A percentile compares a stretch with the other conserved stretches of the same genome.
Conservation (phyloP, 345 rosid species). For the Tarenaya hassleriana region DNA sequence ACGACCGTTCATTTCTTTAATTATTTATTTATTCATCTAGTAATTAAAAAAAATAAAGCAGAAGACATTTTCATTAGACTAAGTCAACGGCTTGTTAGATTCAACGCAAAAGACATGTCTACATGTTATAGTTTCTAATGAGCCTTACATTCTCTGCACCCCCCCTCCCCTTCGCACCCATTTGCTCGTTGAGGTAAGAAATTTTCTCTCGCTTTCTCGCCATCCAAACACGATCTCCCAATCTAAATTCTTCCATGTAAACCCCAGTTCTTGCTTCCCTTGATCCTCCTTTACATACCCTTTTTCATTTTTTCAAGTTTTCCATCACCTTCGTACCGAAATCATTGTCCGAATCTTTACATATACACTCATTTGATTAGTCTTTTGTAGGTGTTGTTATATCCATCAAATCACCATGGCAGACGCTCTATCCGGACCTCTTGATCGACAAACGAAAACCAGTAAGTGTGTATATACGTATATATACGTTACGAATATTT, state of each 20-base stretch:
- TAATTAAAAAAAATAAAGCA: constrained; percentile 11
- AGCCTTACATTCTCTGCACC: constrained; percentile 12
- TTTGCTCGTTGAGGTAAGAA: constrained; percentile 15
- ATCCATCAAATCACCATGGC: constrained; percentile 34
- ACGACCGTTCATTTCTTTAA: constrained; percentile 2
- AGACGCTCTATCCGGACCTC: constrained; percentile 29
- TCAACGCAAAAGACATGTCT: constrained; percentile 14
- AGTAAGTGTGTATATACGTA: constrained; percentile 15
- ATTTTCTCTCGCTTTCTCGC: neutral
- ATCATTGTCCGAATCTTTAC: too few relatives aligned
- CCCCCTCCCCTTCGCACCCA: constrained; percentile 3
- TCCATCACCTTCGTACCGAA: neutral
- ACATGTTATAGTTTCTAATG: constrained; percentile 20
- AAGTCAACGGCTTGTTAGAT: constrained; percentile 24
- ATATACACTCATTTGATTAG: constrained; percentile 2
- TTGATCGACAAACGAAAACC: constrained; percentile 25
- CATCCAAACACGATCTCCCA: neutral
- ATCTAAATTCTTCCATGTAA: constrained; percentile 3
- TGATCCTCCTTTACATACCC: neutral
- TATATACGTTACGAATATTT: too few relatives aligned
- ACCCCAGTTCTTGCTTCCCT: constrained; percentile 2
- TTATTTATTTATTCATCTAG: constrained; percentile 1
- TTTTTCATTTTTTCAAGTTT: constrained; percentile 2
- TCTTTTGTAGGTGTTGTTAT: neutral
- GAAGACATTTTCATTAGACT: neutral